Evolutionary conservation across 2,329 filamentous ascomycete genomes (phyloP).

Genomic region (Sordariomycetes sp.): DNA sequence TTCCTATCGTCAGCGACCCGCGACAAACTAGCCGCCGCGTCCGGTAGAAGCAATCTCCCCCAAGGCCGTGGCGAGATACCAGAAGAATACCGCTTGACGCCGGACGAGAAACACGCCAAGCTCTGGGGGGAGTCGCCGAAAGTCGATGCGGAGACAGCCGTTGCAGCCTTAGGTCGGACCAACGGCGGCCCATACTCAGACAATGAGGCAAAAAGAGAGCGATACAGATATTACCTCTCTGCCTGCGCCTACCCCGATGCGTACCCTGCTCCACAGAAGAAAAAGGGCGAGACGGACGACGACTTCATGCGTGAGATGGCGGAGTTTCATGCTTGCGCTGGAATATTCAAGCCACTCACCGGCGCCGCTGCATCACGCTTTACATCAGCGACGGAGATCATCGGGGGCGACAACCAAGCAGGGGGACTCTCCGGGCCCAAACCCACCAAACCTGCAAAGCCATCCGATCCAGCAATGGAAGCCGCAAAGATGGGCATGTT

Average conservation of each 20-base stretch:
- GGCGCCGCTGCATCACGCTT: slow-evolving; percentile 92
- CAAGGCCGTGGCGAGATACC: slow-evolving; percentile 68
- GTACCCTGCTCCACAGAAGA: slow-evolving; percentile 40
- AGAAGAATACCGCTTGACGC: slow-evolving; percentile 50
- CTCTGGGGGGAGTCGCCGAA: slow-evolving; percentile 51
- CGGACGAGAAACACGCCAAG: slow-evolving; percentile 52
- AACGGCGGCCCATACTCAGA: slow-evolving; percentile 70
- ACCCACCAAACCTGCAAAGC: too few species aligned
- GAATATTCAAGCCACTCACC: slow-evolving; percentile 83
- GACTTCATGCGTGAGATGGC: slow-evolving; percentile 73
- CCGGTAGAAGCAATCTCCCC: slow-evolving; percentile 70
- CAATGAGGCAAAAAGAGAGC: slow-evolving; percentile 65
- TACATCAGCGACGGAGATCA: slow-evolving; percentile 54
- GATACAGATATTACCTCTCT: slow-evolving; percentile 77
- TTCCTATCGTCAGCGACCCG: slow-evolving; percentile 73
- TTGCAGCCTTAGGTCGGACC: slow-evolving; percentile 59
- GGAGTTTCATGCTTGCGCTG: slow-evolving; percentile 59
- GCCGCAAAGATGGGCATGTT: slow-evolving; percentile 91
- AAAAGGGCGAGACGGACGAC: slow-evolving; percentile 41
- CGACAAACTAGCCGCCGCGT: slow-evolving; percentile 64
- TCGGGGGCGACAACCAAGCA: slow-evolving; percentile 5
- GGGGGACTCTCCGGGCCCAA: slow-evolving; percentile 20
- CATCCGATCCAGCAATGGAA: slow-evolving; percentile 65
- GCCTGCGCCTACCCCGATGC: slow-evolving; percentile 47
- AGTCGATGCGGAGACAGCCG: slow-evolving; percentile 57